Evolutionary conservation across 768 basidiomycete genomes (phyloP), one percentile per base, ranked within the genome.

Genomic region (Phaffia australis): DNA sequence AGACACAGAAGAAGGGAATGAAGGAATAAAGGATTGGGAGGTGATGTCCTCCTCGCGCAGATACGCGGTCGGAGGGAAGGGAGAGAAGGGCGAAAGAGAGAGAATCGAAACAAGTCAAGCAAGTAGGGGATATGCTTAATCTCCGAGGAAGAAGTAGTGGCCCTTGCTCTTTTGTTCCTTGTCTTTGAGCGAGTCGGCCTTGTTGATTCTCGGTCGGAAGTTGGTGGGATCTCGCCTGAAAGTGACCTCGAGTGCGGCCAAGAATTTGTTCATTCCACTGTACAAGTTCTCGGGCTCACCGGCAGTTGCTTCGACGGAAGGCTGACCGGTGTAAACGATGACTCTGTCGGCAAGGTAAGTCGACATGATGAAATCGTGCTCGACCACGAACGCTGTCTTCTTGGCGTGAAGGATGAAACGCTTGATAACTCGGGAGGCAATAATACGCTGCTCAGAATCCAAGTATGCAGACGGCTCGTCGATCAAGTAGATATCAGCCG

Each of bases 381-480:
- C 95, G 74, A 99, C 97, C 72, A 99, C 83, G 76, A 99, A 97
- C 0, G 95, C 95, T 1, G 93, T 98, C 79, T 93, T 92, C 81
- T 95, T 95, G 18, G 91, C 84, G 74, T 95, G 88, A 35, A 98
- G 84, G 73, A 99, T 89, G 78, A 94, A 97, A 57, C 94, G 85
- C 78, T 99, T 98, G 80, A 99, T 98, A 72, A 98, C 92, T 76
- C 97, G 94, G 75, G 87, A 86, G 21, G 94, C 89, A 70, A 93
- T 89, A 75, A 99, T 98, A 85, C 95, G 95, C 76, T 99, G 95
- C 76, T 99, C 95, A 42, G 94, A 97, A 75, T 99, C 95, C 72
- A 99, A 80, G 86, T 93, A 94, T 76, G 87, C 88, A 11, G 75
- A 75, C 27, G 94, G 94, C 76, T 99, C 95, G 76, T 99, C 95